Conservation (phyloP, 257 asterid genomes). For the Anisodus acutangulus region DNA sequence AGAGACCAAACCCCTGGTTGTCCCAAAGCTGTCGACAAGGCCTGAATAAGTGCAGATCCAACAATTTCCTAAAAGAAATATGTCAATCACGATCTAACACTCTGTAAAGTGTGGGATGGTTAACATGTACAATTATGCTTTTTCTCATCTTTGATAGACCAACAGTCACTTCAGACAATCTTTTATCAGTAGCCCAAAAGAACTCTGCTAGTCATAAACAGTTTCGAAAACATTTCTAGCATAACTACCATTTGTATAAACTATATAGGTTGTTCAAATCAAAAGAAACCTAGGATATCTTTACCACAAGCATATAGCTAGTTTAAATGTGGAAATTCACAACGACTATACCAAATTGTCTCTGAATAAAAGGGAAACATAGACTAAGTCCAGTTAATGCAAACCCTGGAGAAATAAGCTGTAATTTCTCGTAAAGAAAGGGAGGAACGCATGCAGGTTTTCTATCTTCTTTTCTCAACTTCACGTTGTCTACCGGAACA, state of each 20-base stretch:
- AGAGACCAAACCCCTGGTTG: conserved; percentile 71
- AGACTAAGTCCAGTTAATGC: not conserved
- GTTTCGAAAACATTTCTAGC: conserved; percentile 9
- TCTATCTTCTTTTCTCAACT: conserved; percentile 3
- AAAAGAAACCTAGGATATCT: not conserved
- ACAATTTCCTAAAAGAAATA: conserved; percentile 58
- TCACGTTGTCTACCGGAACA: not conserved
- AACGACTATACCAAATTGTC: not conserved
- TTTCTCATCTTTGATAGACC: not conserved
- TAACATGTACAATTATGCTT: not conserved
- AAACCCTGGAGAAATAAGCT: not conserved
- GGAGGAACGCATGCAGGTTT: conserved; percentile 10
- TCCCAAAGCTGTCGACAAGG: conserved; percentile 64
- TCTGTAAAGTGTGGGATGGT: not conserved
- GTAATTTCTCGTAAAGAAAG: conserved; percentile 1
- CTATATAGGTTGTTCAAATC: not conserved
- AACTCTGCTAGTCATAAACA: not conserved
- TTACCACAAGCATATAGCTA: not conserved
- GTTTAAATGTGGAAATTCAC: not conserved
- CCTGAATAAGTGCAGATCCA: conserved; percentile 61
- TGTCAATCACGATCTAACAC: conserved; percentile 14
- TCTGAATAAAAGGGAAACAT: not conserved
- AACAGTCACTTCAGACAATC: not conserved
- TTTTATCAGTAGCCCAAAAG: conserved; percentile 13
- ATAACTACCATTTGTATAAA: not conserved